Evolutionary conservation across 768 basidiomycete genomes (phyloP), one percentile per base, ranked within the genome.

Genomic region (Mycena galericulata): DNA sequence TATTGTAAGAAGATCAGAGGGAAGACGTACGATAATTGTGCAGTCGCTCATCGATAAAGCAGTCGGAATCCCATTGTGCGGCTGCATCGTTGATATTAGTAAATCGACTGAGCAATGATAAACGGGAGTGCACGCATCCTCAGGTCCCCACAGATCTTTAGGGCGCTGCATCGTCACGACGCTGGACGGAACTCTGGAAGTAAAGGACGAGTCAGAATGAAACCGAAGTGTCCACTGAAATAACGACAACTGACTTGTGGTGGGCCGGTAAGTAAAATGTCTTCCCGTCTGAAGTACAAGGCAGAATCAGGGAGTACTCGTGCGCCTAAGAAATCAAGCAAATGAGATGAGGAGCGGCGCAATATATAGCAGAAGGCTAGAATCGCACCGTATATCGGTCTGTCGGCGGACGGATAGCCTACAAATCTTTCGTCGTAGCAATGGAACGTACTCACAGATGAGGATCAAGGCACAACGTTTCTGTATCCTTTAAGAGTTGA

Each of bases 91-190:
- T n/a, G n/a, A n/a, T n/a, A n/a, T n/a, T n/a, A n/a, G n/a, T n/a
- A n/a, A n/a, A n/a, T n/a, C n/a, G n/a, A n/a, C n/a, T n/a, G n/a
- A 73, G 18, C 87, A 5, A 17, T 40, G 54, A 41, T 57, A 22
- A 24, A 20, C 18, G 11, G 14, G 24, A 11, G 9, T 40, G 1
- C 27, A 14, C 57, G 14, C 8, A 67, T 60, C 90, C 74, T 91
- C 89, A 4, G 89, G 88, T 0, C 90, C 90, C 90, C 90, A 92
- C 1, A 89, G 80, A 70, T 90, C 88, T 53, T 77, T 82, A 36
- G 89, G 81, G 6, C 90, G 83, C 30, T 92, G 91, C 88, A 90
- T 89, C 34, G 86, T 75, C 62, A 84, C 78, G 2, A 89, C 83
- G 12, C 86, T 84, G 71, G 88, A 91, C 0, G 76, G 65, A 27